Conservation (phyloP, 1,139 yeast genomes). For the Zygosaccharomyces sapae region DNA sequence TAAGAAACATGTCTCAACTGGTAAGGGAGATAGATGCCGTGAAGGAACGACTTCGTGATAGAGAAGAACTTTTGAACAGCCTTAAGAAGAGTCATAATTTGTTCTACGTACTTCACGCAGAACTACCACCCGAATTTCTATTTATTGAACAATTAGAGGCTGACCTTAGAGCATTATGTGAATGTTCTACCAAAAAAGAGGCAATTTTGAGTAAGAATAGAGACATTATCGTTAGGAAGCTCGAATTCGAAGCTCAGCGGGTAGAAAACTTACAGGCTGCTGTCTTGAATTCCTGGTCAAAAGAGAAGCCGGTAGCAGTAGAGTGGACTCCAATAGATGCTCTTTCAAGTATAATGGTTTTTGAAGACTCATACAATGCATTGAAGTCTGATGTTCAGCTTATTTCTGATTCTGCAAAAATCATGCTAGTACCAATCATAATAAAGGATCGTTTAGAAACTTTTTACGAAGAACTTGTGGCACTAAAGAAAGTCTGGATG, state of each 20-base stretch:
- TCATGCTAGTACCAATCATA: constrained; percentile 41
- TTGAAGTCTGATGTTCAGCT: constrained; percentile 28
- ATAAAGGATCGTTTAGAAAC: constrained; percentile 36
- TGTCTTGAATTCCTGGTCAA: constrained; percentile 45
- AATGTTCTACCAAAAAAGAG: constrained; percentile 42
- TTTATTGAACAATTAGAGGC: constrained; percentile 60
- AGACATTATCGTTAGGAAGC: constrained; percentile 42
- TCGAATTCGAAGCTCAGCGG: constrained; percentile 43
- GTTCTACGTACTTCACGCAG: constrained; percentile 41
- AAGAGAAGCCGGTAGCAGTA: constrained; percentile 49
- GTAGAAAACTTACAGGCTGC: constrained; percentile 38
- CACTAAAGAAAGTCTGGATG: constrained; percentile 62
- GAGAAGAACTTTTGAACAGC: constrained; percentile 9
- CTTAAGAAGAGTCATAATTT: constrained; percentile 13
- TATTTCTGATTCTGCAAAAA: constrained; percentile 42
- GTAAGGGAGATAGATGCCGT: constrained; percentile 1
- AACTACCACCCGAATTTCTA: constrained; percentile 55
- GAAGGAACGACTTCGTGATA: constrained; percentile 3
- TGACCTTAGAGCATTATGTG: constrained; percentile 44
- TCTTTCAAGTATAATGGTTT: constrained; percentile 42
- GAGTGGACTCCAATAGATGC: constrained; percentile 49
- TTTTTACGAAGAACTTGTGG: constrained; percentile 50
- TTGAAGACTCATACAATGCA: constrained; percentile 38
- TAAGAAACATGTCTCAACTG: constrained; percentile 1
- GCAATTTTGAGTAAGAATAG: constrained; percentile 43